Base-by-base conservation (phyloP, 768 basidiomycete genomes). In the Suillus occidentalis region DNA sequence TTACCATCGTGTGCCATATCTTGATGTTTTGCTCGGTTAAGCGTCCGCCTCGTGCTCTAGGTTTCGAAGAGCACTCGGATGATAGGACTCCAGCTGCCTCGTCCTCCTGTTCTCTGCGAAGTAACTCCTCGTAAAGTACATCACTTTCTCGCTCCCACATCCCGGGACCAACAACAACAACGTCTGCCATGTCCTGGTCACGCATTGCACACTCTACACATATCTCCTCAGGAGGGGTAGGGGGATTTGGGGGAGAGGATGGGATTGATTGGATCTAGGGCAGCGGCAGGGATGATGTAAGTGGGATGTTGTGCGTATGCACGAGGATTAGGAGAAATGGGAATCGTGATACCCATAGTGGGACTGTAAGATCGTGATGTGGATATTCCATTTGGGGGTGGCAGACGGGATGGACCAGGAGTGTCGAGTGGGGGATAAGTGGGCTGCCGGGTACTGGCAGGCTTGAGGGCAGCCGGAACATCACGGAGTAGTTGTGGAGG, bases 171-270 rank as follows among this genome's bases (percentile, higher is more conserved):
- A 88, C 85, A 25, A 97, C 97, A 75, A 92, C 86, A 31, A 99
- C 94, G 75, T 97, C 96, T 10, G 90, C 94, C 91, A 99, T 94
- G 74, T 99, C 97, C 73, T 97, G 88, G 76, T 99, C 97, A 39
- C 97, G 89, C 96, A 99, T 99, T 64, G 97, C 91, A 73, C 97
- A 99, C 76, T 99, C 97, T 42, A 97, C 82, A 70, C 97, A 99
- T 37, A 98, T 80, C 75, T 99, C 97, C 70, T 92, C 91, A 68
- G 85, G 88, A 12, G 78, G 80, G 6, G 71, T 72, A 36, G 77
- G 85, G 28, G 82, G 85, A 16, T 80, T 80, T 39, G 87, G 85
- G 85, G 0, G 85, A 82, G 70, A 85, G 87, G 5, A 87, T 82
- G 4, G 89, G 84, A 66, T 89, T 87, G 58, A 88, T 81, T 49